A percentile compares a stretch with the other conserved stretches of the same genome.
These are phyloP conservation scores for Xylaria arbuscula DNA, from an alignment of 2,329 filamentous ascomycete species.

Conservation along the genomic window DNA sequence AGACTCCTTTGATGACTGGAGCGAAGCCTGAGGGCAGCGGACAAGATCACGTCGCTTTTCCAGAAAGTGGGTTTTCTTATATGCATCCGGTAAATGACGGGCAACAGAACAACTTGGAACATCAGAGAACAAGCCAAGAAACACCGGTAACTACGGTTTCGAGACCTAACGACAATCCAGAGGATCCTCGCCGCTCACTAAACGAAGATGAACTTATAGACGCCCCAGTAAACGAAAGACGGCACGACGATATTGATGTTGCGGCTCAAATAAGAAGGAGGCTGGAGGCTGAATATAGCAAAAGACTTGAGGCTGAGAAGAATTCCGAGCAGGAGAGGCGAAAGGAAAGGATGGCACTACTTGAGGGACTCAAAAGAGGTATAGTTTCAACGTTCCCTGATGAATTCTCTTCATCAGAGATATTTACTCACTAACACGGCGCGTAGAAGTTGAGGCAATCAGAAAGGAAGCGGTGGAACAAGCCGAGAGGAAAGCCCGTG, in stretches of 20 bases:
- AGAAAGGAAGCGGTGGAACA: slow-evolving; percentile 31
- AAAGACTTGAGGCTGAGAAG: slow-evolving; percentile 27
- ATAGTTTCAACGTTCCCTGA: not conserved
- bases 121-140: slow-evolving; percentile 1
- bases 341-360: slow-evolving; percentile 26
- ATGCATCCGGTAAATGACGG: not conserved
- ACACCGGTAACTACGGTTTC: not conserved
- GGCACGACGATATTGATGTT: not conserved
- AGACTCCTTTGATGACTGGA: not conserved
- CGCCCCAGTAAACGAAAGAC: not conserved
- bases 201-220: not conserved
- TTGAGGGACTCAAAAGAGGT: slow-evolving; percentile 33
- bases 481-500: slow-evolving; percentile 29
- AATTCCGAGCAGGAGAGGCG: slow-evolving; percentile 18
- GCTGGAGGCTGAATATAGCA: slow-evolving; percentile 30
- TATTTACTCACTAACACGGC: not conserved
- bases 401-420: no score
- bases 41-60: not conserved
- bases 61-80: not conserved
- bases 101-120: not conserved
- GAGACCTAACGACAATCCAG: not conserved
- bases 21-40: not conserved
- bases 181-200: not conserved
- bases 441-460: slow-evolving; percentile 30
- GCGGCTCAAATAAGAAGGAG: slow-evolving; percentile 24